These are phyloP conservation scores for Aspergillus ruber DNA, from an alignment of 2,329 filamentous ascomycete species.

Conservation along the genomic window DNA sequence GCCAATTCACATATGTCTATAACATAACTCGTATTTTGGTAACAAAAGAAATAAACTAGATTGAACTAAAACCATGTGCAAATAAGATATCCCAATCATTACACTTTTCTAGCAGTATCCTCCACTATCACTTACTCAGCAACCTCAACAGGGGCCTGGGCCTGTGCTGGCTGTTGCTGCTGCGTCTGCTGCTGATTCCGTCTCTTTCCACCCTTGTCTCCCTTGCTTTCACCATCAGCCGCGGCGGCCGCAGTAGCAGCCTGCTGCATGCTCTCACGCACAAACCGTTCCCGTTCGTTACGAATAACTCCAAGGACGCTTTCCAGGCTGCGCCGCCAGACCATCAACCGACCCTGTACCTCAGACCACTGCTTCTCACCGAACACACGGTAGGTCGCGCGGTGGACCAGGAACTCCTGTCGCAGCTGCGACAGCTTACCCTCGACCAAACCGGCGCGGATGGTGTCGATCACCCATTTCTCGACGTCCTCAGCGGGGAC, in stretches of 20 bases:
- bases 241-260: slow-evolving; percentile 24
- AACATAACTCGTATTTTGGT: slow-evolving; percentile 1
- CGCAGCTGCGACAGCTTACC: slow-evolving; percentile 92
- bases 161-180: slow-evolving; percentile 18
- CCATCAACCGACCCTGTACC: slow-evolving; percentile 81
- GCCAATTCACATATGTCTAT: no score
- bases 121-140: slow-evolving; percentile 19
- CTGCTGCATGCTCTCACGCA: slow-evolving; percentile 60
- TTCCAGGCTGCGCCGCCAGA: slow-evolving; percentile 78
- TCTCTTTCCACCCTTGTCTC: slow-evolving; percentile 16
- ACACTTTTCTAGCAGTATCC: slow-evolving; percentile 1
- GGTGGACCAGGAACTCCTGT: slow-evolving; percentile 89
- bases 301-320: slow-evolving; percentile 72
- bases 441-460: slow-evolving; percentile 90
- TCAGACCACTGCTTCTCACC: slow-evolving; percentile 98
- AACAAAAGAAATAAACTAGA: slow-evolving; percentile 14
- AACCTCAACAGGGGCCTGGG: slow-evolving; percentile 24
- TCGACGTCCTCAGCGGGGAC: slow-evolving; percentile 80
- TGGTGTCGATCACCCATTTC: slow-evolving; percentile 98
- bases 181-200: slow-evolving; percentile 23
- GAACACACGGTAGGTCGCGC: slow-evolving; percentile 93
- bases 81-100: slow-evolving; percentile 4
- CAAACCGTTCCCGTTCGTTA: slow-evolving; percentile 72
- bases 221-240: slow-evolving; percentile 23
- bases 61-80: slow-evolving; percentile 10